phyloP scores from a whole-genome alignment of 2,329 filamentous ascomycete genomes.

The Paraphoma sp. region DNA sequence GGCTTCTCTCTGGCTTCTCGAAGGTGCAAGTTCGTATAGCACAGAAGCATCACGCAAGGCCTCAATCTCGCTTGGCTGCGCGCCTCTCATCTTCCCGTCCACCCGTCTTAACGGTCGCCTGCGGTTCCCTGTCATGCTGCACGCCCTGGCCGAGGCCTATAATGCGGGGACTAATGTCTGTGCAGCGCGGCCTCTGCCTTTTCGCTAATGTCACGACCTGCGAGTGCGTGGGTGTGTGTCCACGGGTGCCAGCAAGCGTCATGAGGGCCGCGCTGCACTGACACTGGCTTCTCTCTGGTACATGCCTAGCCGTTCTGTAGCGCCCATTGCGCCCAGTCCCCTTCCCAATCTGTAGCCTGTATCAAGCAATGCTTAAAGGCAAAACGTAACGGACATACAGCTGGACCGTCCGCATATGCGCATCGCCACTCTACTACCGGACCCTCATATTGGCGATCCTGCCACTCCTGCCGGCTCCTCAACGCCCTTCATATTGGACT shows the following conservation, averaged over 20 bases:
- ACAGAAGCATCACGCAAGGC: slow-evolving; percentile 5
- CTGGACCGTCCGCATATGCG: slow-evolving; percentile 8
- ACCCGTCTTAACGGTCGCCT: slow-evolving; percentile 33
- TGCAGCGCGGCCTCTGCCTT: neutral
- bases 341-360: slow-evolving; percentile 28
- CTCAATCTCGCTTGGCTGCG: slow-evolving; percentile 24
- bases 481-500: slow-evolving; percentile 21
- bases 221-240: neutral
- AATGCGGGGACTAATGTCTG: slow-evolving; percentile 41
- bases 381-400: slow-evolving; percentile 7
- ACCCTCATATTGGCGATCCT: slow-evolving; percentile 8
- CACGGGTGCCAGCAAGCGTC: slow-evolving; percentile 9
- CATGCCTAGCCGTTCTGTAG: too few species aligned
- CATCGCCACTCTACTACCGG: slow-evolving; percentile 15
- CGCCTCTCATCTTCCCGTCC: slow-evolving; percentile 27
- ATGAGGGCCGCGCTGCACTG: slow-evolving; percentile 5
- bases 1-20: slow-evolving; percentile 20
- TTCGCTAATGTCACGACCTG: slow-evolving; percentile 13
- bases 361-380: slow-evolving; percentile 14
- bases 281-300: neutral
- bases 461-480: slow-evolving; percentile 2
- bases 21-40: slow-evolving; percentile 7
- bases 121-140: slow-evolving; percentile 22
- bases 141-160: slow-evolving; percentile 31
- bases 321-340: neutral